These are phyloP conservation scores for Guyanaporus albipodus DNA, from an alignment of 768 basidiomycete genomes.

Conservation along the genomic window DNA sequence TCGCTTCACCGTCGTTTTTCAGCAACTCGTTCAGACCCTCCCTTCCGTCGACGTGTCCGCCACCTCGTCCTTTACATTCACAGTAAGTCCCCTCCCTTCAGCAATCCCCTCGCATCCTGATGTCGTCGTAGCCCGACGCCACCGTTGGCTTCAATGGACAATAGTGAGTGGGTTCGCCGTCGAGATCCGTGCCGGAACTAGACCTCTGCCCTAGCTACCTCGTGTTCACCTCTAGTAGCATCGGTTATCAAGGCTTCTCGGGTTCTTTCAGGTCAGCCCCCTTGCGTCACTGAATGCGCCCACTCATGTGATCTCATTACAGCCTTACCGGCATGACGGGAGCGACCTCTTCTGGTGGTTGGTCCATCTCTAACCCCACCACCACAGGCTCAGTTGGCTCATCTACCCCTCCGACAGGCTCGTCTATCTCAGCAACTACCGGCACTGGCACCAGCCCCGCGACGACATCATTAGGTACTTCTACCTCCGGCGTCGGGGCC, in stretches of 20 bases:
- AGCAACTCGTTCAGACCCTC: slow-evolving; percentile 60
- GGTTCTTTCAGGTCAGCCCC: slow-evolving; percentile 51
- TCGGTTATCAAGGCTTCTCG: slow-evolving; percentile 43
- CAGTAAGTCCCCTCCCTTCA: slow-evolving; percentile 37
- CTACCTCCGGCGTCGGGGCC: slow-evolving; percentile 2
- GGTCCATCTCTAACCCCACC: slow-evolving; percentile 13
- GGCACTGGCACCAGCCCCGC: not conserved
- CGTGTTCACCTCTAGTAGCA: slow-evolving; percentile 44
- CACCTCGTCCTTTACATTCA: slow-evolving; percentile 49
- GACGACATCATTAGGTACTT: slow-evolving; percentile 17
- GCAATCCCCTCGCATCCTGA: not conserved
- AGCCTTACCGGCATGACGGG: slow-evolving; percentile 62
- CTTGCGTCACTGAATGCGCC: not conserved
- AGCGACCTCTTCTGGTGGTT: slow-evolving; percentile 30
- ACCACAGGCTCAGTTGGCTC: slow-evolving; percentile 11
- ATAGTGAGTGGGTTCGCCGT: slow-evolving; percentile 44
- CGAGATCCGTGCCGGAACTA: not conserved
- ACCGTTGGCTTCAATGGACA: slow-evolving; percentile 48
- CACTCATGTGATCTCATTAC: slow-evolving; percentile 6
- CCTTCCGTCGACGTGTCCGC: slow-evolving; percentile 50
- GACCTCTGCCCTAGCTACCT: slow-evolving; percentile 47
- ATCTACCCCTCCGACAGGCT: slow-evolving; percentile 10
- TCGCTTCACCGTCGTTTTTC: not conserved
- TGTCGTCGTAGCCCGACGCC: slow-evolving; percentile 45
- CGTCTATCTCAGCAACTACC: slow-evolving; percentile 7